A percentile compares a stretch with the other conserved stretches of the same genome.
phyloP scores from a whole-genome alignment of 148 eudicot species.

The Rhododendron mucronatum region DNA sequence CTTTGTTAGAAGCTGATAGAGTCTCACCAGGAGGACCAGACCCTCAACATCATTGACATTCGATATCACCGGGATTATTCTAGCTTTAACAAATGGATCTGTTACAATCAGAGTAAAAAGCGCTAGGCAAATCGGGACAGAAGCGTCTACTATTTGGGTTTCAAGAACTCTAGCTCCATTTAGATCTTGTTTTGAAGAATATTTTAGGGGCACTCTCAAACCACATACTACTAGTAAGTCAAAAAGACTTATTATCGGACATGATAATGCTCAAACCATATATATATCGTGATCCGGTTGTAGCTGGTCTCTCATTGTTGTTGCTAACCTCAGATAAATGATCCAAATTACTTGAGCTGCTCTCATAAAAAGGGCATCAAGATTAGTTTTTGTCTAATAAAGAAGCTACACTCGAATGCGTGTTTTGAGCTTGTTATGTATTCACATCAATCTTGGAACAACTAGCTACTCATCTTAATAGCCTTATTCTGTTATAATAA shows the following conservation, averaged over 20 bases:
- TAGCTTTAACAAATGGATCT: neutral
- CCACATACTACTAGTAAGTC: neutral
- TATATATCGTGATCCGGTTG: neutral
- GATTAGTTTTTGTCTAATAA: too few relatives aligned
- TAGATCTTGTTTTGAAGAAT: neutral
- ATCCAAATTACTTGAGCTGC: neutral
- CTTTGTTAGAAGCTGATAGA: neutral
- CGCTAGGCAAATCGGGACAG: neutral
- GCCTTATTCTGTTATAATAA: too few relatives aligned
- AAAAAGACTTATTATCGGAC: neutral
- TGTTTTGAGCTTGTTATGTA: neutral
- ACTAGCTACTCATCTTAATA: too few relatives aligned
- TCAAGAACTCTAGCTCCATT: neutral
- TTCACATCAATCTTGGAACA: too few relatives aligned
- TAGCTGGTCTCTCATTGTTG: neutral
- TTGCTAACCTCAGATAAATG: neutral
- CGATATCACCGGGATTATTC: neutral
- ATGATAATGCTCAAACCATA: neutral
- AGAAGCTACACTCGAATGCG: too few relatives aligned
- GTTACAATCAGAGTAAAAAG: neutral
- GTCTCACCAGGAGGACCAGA: conserved; percentile 21
- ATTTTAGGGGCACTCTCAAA: neutral
- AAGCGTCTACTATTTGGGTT: neutral
- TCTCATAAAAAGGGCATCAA: neutral
- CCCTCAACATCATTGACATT: conserved; percentile 21